Evolutionary conservation across 306 rosid genomes (phyloP).

Genomic region (Cyamopsis tetragonoloba): DNA sequence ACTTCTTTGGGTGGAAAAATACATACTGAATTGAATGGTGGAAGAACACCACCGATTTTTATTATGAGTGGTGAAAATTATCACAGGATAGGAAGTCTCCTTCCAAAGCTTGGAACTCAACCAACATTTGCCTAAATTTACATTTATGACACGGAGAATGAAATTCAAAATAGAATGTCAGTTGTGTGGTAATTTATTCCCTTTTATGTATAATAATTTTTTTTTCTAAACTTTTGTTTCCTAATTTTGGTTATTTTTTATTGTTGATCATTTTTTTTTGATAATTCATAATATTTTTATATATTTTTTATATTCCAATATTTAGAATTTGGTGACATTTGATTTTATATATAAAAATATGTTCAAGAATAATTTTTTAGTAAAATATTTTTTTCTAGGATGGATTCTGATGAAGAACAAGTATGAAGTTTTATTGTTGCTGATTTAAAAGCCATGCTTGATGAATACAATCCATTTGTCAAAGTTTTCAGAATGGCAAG

Average conservation of each 20-base stretch:
- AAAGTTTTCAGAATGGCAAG: background rate
- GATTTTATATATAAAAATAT: too few relatives aligned
- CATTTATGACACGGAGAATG: background rate
- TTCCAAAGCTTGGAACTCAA: too few relatives aligned
- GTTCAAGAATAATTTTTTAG: too few relatives aligned
- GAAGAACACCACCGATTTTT: background rate
- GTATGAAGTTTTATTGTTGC: accelerated
- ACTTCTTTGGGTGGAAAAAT: background rate
- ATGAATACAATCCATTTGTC: background rate
- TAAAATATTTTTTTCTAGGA: accelerated
- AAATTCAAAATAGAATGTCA: background rate
- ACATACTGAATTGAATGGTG: background rate
- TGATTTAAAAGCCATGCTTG: background rate
- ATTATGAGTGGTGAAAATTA: too few relatives aligned
- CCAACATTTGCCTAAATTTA: background rate
- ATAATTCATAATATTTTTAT: too few relatives aligned
- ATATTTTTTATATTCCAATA: too few relatives aligned
- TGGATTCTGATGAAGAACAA: accelerated
- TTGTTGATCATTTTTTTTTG: too few relatives aligned
- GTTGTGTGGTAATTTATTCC: accelerated
- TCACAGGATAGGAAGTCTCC: too few relatives aligned
- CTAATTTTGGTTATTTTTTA: background rate
- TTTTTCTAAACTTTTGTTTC: too few relatives aligned
- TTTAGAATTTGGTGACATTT: too few relatives aligned
- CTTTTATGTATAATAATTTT: too few relatives aligned